Evolutionary conservation across 495 filamentous ascomycete species (phyloP).

Genomic region (Aspergillus funiculosus): DNA sequence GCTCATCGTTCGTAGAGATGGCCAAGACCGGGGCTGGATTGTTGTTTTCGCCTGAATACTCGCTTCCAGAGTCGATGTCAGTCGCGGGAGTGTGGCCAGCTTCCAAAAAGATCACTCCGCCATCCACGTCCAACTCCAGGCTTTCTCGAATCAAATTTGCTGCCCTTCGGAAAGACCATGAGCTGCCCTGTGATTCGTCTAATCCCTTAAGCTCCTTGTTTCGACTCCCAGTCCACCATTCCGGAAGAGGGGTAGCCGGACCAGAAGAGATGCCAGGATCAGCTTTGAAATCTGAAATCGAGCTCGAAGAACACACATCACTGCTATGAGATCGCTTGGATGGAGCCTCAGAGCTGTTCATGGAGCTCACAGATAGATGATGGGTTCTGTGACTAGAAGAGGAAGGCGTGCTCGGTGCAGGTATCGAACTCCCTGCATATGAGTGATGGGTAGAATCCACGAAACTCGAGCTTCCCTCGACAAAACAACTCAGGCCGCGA

Average conservation of each 20-base stretch:
- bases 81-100: slow-evolving; percentile 27
- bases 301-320: slow-evolving; percentile 30
- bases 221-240: slow-evolving; percentile 33
- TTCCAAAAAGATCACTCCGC: slow-evolving; percentile 54
- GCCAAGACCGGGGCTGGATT: slow-evolving; percentile 34
- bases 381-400: slow-evolving; percentile 26
- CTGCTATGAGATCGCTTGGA: slow-evolving; percentile 26
- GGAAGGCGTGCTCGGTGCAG: slow-evolving; percentile 22
- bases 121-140: slow-evolving; percentile 44
- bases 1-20: slow-evolving; percentile 35
- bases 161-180: slow-evolving; percentile 49
- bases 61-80: slow-evolving; percentile 32
- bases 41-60: slow-evolving; percentile 25
- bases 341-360: slow-evolving; percentile 24
- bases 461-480: slow-evolving; percentile 49
- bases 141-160: slow-evolving; percentile 54
- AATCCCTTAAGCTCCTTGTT: slow-evolving; percentile 28
- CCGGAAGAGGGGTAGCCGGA: slow-evolving; percentile 31
- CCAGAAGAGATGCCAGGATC: slow-evolving; percentile 23
- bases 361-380: slow-evolving; percentile 26
- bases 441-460: slow-evolving; percentile 31
- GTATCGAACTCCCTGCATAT: slow-evolving; percentile 20
- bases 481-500: slow-evolving; percentile 57
- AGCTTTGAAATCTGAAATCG: slow-evolving; percentile 25
- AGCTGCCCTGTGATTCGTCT: slow-evolving; percentile 38